These are phyloP conservation scores for Papilionanthe hybrid DNA, from an alignment of 116 monocot genomes.

Conservation along the genomic window DNA sequence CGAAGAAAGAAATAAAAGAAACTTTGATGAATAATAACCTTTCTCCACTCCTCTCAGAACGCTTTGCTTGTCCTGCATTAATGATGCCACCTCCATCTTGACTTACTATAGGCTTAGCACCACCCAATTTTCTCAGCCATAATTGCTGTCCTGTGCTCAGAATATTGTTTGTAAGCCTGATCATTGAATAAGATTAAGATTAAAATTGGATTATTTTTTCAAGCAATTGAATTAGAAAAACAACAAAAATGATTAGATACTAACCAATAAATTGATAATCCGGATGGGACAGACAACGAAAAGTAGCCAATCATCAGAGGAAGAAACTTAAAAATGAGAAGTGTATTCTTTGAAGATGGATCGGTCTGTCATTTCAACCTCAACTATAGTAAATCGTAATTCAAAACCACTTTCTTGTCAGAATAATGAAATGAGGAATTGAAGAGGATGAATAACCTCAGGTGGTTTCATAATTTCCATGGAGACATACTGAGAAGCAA, in stretches of 20 bases:
- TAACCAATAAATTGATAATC: constrained; percentile 92
- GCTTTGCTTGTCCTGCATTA: constrained; percentile 85
- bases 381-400: constrained; percentile 1
- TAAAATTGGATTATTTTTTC: not conserved
- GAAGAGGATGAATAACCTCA: constrained; percentile 42
- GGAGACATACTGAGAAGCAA: constrained; percentile 83
- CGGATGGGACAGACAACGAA: constrained; percentile 85
- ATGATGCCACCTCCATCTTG: constrained; percentile 77
- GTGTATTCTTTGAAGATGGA: constrained; percentile 80
- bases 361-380: constrained; percentile 55
- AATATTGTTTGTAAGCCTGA: constrained; percentile 93
- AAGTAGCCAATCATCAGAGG: constrained; percentile 98
- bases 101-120: constrained; percentile 76
- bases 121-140: constrained; percentile 91
- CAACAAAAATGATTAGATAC: constrained; percentile 15
- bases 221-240: not conserved
- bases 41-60: constrained; percentile 59
- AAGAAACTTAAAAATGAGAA: constrained; percentile 84
- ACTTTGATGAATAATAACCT: constrained; percentile 34
- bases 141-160: constrained; percentile 95
- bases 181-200: not conserved
- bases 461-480: constrained; percentile 99
- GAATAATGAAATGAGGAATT: not conserved
- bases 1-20: not conserved
- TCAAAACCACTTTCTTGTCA: not conserved